Percentiles rank a stretch among this genome's conserved stretches.
Evolutionary conservation across 2,329 filamentous ascomycete species (phyloP).

Genomic region (Sporothrix pseudoabietina): DNA sequence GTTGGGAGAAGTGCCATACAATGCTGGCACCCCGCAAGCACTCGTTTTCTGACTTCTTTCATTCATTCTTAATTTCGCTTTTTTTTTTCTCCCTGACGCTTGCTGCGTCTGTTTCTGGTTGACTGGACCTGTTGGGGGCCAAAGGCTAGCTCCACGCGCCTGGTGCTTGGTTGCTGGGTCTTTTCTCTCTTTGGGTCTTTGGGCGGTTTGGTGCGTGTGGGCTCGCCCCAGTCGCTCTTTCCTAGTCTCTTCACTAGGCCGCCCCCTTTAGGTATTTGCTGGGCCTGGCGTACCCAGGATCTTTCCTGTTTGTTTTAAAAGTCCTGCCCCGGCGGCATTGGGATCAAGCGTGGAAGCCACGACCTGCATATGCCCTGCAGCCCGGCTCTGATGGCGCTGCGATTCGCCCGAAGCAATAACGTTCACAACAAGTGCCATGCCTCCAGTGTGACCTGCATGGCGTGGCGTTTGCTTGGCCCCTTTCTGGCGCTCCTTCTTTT

Average conservation of each 20-base stretch:
- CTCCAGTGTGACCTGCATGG: not conserved
- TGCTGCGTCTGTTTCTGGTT: conserved; percentile 18
- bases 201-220: not conserved
- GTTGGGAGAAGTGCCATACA: not conserved
- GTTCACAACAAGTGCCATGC: conserved; percentile 1
- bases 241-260: not conserved
- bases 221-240: conserved; percentile 15
- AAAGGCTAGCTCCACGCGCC: not conserved
- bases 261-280: not conserved
- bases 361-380: conserved; percentile 20
- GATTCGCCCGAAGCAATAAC: conserved; percentile 5
- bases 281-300: conserved; percentile 9
- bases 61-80: not conserved
- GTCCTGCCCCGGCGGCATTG: conserved; percentile 7
- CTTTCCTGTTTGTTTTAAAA: conserved; percentile 15
- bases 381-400: conserved; percentile 1
- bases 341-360: not conserved
- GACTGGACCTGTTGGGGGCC: conserved; percentile 13
- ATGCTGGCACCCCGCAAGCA: conserved; percentile 16
- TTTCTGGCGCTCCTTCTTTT: not conserved
- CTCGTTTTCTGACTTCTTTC: not conserved
- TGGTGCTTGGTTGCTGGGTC: not conserved
- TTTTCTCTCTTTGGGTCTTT: not conserved
- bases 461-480: not conserved
- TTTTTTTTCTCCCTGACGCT: not conserved